Base-by-base conservation (phyloP, 768 basidiomycete species). In the Pisolithus sp. region DNA sequence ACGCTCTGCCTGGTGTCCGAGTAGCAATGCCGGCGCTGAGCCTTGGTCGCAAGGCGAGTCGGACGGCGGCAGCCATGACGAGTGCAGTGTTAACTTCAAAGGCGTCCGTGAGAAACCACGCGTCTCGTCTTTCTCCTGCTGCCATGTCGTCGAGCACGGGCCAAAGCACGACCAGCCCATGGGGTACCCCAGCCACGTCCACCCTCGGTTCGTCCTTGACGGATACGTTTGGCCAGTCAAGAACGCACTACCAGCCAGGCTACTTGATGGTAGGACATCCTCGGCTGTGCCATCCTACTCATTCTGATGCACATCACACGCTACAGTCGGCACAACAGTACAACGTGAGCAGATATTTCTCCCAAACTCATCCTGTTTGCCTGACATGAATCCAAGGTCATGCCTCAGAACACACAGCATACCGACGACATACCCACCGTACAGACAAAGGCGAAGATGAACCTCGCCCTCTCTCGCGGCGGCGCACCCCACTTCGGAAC, bases 371-470 rank as follows among this genome's bases (percentile, higher is more conserved):
- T 43, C 15, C 2, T 23, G n/a, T 24, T 37, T 6, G n/a, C 34
- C 45, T 52, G 48, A 20, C 12, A 17, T 24, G 5, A 48, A 38
- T 23, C 3, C 7, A 57, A 74, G 66, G 49, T 53, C 24, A 56
- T 70, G 31, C 80, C 78, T 4, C 81, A 79, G 57, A 78, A 74
- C 31, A 77, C 73, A 51, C 82, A 83, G 62, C 79, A 85, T 26
- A 73, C 78, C 13, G 87, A 89, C 54, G 88, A 91, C 53, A 75
- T 80, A 41, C 87, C 88, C 4, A 73, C 86, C 12, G 82, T 91
- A 15, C 82, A 79, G 54, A 89, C 87, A 1, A 90, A 90, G 62
- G 88, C 87, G 21, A 88, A 90, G 63, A 76, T 89, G 71, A 89
- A 84, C 63, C 78, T 83, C 52, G 77, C 78, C 6, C 72, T 88